These are phyloP conservation scores for Ceriops zippeliana DNA, from an alignment of 345 rosid genomes.

Conservation along the genomic window DNA sequence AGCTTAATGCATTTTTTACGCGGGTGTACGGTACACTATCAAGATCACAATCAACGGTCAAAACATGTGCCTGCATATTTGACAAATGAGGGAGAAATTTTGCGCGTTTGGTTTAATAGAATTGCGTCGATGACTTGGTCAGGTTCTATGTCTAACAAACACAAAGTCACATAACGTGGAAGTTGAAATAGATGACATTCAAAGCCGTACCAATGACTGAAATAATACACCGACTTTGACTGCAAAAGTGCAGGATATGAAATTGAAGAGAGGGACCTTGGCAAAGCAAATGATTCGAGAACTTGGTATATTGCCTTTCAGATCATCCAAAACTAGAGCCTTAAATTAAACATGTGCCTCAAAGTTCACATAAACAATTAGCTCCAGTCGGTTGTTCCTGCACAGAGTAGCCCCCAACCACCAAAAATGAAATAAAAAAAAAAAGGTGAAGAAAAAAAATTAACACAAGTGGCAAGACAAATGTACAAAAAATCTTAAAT, in stretches of 20 bases:
- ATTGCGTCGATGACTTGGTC: too few relatives aligned
- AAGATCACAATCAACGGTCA: too few relatives aligned
- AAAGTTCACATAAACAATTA: slow-evolving; percentile 16
- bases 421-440: background rate
- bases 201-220: background rate
- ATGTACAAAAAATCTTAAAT: slow-evolving; percentile 19
- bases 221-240: background rate
- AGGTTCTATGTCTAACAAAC: too few relatives aligned
- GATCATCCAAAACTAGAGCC: background rate
- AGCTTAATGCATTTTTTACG: too few relatives aligned
- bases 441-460: background rate
- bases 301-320: background rate
- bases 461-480: slow-evolving; percentile 7
- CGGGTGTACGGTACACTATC: too few relatives aligned
- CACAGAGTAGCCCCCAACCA: slow-evolving; percentile 2
- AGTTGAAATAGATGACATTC: background rate
- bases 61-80: too few relatives aligned
- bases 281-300: background rate
- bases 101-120: too few relatives aligned
- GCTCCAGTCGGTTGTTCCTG: slow-evolving; percentile 14
- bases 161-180: too few relatives aligned
- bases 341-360: slow-evolving; percentile 1
- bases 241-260: background rate
- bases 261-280: background rate
- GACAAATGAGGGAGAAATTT: too few relatives aligned